Conservation (phyloP, 768 basidiomycete species). For the Serendipita sp. region DNA sequence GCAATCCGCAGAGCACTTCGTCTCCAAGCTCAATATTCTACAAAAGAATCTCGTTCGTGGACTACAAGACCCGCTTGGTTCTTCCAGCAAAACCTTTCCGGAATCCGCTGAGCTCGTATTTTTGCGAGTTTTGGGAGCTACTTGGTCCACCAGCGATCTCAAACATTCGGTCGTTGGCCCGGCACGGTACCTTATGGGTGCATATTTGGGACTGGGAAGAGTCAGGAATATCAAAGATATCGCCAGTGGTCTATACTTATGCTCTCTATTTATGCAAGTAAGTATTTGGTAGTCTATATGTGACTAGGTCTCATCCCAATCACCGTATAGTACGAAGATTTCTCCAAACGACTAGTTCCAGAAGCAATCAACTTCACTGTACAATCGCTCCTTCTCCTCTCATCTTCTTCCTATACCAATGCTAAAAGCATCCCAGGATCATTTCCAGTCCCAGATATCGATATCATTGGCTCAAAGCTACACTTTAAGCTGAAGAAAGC, state of each 20-base stretch:
- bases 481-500: slow-evolving; percentile 27
- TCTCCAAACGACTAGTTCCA: slow-evolving; percentile 77
- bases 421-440: slow-evolving; percentile 40
- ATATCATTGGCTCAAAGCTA: slow-evolving; percentile 27
- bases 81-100: slow-evolving; percentile 73
- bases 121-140: slow-evolving; percentile 57
- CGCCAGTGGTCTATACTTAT: slow-evolving; percentile 76
- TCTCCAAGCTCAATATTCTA: slow-evolving; percentile 74
- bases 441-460: slow-evolving; percentile 60
- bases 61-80: slow-evolving; percentile 45
- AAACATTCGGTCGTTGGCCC: slow-evolving; percentile 81
- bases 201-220: slow-evolving; percentile 75
- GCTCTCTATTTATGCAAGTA: slow-evolving; percentile 46
- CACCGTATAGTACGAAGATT: slow-evolving; percentile 56
- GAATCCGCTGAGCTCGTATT: slow-evolving; percentile 66
- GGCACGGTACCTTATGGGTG: slow-evolving; percentile 72
- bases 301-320: background rate
- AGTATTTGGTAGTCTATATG: slow-evolving; percentile 6
- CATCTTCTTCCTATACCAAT: slow-evolving; percentile 40
- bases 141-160: slow-evolving; percentile 93
- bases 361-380: slow-evolving; percentile 75
- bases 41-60: slow-evolving; percentile 85
- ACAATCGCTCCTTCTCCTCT: slow-evolving; percentile 54
- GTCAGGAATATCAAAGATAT: slow-evolving; percentile 62
- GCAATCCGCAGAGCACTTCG: slow-evolving; percentile 60